Conservation (phyloP, 306 rosid species). For the Cicer pinnatifidum region DNA sequence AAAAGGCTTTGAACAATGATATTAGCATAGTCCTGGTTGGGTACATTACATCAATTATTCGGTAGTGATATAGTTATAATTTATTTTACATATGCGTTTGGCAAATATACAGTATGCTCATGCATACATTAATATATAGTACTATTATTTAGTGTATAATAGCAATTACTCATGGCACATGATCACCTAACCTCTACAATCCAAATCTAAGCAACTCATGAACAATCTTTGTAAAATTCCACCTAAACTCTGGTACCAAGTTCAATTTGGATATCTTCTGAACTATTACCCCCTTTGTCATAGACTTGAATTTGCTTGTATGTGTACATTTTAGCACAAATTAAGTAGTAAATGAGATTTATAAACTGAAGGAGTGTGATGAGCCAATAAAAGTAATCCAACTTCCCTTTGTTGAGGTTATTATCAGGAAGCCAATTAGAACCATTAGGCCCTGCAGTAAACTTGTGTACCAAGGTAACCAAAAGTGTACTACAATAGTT, state of each 20-base stretch:
- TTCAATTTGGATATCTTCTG: conserved; percentile 52
- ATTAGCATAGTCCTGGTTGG: too few relatives aligned
- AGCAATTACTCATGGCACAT: neutral
- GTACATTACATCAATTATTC: too few relatives aligned
- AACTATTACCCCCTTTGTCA: conserved; percentile 41
- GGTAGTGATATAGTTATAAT: neutral
- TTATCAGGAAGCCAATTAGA: conserved; percentile 85
- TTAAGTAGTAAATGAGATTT: conserved; percentile 67
- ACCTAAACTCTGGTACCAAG: conserved; percentile 49
- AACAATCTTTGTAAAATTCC: neutral
- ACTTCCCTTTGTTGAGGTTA: conserved; percentile 69
- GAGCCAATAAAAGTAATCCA: conserved; percentile 89
- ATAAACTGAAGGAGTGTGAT: conserved; percentile 63
- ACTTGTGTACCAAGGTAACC: conserved; percentile 76
- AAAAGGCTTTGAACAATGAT: too few relatives aligned
- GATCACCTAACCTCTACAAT: neutral
- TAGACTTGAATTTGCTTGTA: conserved; percentile 70
- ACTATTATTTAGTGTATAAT: neutral
- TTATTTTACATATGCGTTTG: neutral
- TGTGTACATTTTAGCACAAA: conserved; percentile 70
- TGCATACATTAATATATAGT: neutral
- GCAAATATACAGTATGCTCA: neutral
- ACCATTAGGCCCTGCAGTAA: conserved; percentile 60
- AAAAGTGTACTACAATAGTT: conserved; percentile 72
- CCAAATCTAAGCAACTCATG: conserved; percentile 15